Evolutionary conservation across 2,329 filamentous ascomycete genomes (phyloP), one percentile per base, ranked within the genome.

Genomic region (Cordyceps fumosorosea): DNA sequence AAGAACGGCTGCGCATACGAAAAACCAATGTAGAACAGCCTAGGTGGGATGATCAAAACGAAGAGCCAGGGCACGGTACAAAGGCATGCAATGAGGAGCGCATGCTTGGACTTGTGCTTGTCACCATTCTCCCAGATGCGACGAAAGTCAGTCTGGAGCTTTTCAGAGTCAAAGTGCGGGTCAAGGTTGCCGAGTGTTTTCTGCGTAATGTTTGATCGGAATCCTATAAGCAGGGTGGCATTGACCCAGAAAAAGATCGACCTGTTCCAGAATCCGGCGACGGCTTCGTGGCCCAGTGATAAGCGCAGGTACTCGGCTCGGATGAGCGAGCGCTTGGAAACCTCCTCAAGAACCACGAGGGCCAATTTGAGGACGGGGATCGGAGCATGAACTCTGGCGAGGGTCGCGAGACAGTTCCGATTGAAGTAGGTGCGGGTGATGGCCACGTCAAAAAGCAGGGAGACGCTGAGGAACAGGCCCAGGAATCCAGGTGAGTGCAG

Each of bases 171-270:
- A 20, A 26, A 56, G 26, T 37, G n/a, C n/a, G 18, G n/a, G 11
- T 22, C 44, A 20, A 47, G 18, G n/a, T 47, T 47, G 3, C n/a
- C n/a, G n/a, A 47, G n/a, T 8, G 44, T 20, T 5, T 62, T 53
- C 1, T 37, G 24, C 11, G 29, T 45, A 10, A 62, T 37, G n/a
- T 40, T n/a, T 52, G 4, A 52, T 26, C 24, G 16, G 16, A 6
- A 54, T 4, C 60, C 60, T 11, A 48, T 16, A 3, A 54, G 3
- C 14, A 54, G 14, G 7, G 45, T 24, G 3, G 54, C 14, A 16
- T 62, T 54, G 1, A 62, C 18, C 60, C 60, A 62, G n/a, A 58
- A 2, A 34, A 62, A 53, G 1, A 44, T 14, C 5, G 54, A 62
- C 26, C 54, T 32, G 3, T 29, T 47, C 60, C 60, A 62, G n/a